Conservation (phyloP, 352 stramenopile genomes). For the Pythium phragmiticola region DNA sequence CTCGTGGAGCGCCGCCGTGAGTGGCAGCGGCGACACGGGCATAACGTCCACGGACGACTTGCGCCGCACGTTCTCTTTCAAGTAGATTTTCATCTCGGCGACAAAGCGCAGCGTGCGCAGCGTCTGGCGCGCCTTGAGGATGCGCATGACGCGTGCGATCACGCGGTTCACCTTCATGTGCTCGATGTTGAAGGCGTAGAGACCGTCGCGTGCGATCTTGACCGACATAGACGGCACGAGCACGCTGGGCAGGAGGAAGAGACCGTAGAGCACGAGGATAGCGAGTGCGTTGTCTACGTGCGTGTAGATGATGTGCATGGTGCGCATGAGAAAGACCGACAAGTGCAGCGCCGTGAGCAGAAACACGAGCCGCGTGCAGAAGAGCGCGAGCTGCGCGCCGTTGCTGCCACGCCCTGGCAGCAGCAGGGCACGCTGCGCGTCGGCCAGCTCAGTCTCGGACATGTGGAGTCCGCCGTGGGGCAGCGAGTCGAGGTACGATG, state of each 20-base stretch:
- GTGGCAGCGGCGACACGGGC: too few species aligned
- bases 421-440: constrained; percentile 35
- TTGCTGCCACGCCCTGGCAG: constrained; percentile 41
- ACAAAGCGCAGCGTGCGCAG: constrained; percentile 70
- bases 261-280: constrained; percentile 31
- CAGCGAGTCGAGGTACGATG: constrained; percentile 51
- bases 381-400: constrained; percentile 55
- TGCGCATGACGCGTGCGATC: constrained; percentile 61
- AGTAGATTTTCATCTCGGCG: constrained; percentile 78
- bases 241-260: constrained; percentile 57
- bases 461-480: constrained; percentile 29
- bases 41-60: constrained; percentile 1
- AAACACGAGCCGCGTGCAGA: constrained; percentile 71
- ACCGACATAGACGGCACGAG: constrained; percentile 64
- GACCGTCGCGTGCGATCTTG: constrained; percentile 55
- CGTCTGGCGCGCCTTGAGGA: constrained; percentile 63
- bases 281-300: constrained; percentile 12
- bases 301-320: constrained; percentile 35
- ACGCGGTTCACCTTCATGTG: constrained; percentile 66
- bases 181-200: constrained; percentile 76
- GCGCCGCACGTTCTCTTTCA: constrained; percentile 46
- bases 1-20: too few species aligned
- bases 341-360: constrained; percentile 69
- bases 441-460: constrained; percentile 37
- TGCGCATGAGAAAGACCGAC: constrained; percentile 59